A percentile compares a stretch with the other conserved stretches of the same genome.
Conservation (phyloP, 495 filamentous ascomycete genomes). For the Penicillium steckii region DNA sequence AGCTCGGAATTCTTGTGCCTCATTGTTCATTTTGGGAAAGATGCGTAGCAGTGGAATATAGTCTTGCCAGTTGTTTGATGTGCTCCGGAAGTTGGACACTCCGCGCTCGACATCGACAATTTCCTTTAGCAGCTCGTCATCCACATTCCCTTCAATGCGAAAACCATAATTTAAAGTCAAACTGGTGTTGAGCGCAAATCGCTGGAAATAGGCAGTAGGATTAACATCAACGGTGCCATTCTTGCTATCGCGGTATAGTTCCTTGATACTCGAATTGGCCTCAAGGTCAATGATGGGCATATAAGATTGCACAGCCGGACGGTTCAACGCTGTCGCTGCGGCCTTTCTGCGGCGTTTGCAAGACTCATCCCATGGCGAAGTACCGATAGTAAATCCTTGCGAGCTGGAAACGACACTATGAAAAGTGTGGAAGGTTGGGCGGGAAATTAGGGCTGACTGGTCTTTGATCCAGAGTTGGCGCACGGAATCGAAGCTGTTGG, state of each 20-base stretch:
- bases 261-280: constrained; percentile 61
- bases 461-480: constrained; percentile 70
- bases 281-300: constrained; percentile 75
- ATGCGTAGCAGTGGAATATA: constrained; percentile 64
- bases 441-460: constrained; percentile 66
- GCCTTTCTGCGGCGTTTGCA: constrained; percentile 71
- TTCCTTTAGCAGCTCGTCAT: constrained; percentile 58
- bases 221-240: constrained; percentile 61
- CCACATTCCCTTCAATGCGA: constrained; percentile 57
- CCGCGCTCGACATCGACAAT: constrained; percentile 63
- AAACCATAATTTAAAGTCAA: constrained; percentile 67
- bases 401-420: constrained; percentile 68
- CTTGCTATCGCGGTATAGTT: constrained; percentile 56
- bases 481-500: constrained; percentile 68
- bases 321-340: constrained; percentile 67
- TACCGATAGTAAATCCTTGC: constrained; percentile 72
- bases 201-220: constrained; percentile 63
- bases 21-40: constrained; percentile 51
- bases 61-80: constrained; percentile 70
- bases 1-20: constrained; percentile 53
- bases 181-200: constrained; percentile 65
- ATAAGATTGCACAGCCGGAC: constrained; percentile 63
- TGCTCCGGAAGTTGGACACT: constrained; percentile 63
- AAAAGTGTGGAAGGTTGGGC: constrained; percentile 70
- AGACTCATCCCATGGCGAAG: constrained; percentile 71